These are phyloP conservation scores for Termitomyces eurrhizus DNA, from an alignment of 768 basidiomycete genomes.

Conservation along the genomic window DNA sequence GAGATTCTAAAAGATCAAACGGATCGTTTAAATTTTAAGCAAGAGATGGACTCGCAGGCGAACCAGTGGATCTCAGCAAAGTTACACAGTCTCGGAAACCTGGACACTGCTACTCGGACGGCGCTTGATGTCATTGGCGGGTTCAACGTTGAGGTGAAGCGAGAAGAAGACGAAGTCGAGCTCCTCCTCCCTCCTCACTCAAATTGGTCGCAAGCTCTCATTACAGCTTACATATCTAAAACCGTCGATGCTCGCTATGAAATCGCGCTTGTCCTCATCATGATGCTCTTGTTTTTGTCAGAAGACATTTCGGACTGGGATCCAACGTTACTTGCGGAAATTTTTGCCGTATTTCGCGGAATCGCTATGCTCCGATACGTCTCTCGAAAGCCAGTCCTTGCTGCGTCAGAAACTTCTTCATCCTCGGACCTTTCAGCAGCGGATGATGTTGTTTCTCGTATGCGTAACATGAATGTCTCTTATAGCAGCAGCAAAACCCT, in stretches of 20 bases:
- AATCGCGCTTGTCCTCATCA: slow-evolving; percentile 60
- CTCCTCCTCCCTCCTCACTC: slow-evolving; percentile 50
- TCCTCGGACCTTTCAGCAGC: slow-evolving; percentile 18
- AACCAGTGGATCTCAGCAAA: slow-evolving; percentile 59
- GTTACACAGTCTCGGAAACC: slow-evolving; percentile 51
- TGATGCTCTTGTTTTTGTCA: slow-evolving; percentile 67
- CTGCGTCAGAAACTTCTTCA: slow-evolving; percentile 19
- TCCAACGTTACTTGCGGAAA: slow-evolving; percentile 60
- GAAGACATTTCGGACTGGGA: slow-evolving; percentile 64
- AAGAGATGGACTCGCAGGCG: slow-evolving; percentile 55
- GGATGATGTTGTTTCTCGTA: slow-evolving; percentile 63
- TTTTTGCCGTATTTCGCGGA: slow-evolving; percentile 79
- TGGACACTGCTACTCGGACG: slow-evolving; percentile 51
- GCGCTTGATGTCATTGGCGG: slow-evolving; percentile 70
- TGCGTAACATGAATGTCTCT: slow-evolving; percentile 75
- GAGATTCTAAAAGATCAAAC: slow-evolving; percentile 73
- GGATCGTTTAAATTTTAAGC: slow-evolving; percentile 45
- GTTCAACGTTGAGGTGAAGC: slow-evolving; percentile 67
- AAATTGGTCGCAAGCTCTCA: slow-evolving; percentile 59
- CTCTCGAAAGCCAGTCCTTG: slow-evolving; percentile 51
- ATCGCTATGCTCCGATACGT: slow-evolving; percentile 66
- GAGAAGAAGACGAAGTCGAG: slow-evolving; percentile 71
- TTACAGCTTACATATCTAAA: slow-evolving; percentile 57
- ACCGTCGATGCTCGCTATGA: slow-evolving; percentile 75
- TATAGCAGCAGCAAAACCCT: slow-evolving; percentile 35